Evolutionary conservation across 1,139 yeast genomes (phyloP).

Genomic region (Blastobotrys malaysiensis): DNA sequence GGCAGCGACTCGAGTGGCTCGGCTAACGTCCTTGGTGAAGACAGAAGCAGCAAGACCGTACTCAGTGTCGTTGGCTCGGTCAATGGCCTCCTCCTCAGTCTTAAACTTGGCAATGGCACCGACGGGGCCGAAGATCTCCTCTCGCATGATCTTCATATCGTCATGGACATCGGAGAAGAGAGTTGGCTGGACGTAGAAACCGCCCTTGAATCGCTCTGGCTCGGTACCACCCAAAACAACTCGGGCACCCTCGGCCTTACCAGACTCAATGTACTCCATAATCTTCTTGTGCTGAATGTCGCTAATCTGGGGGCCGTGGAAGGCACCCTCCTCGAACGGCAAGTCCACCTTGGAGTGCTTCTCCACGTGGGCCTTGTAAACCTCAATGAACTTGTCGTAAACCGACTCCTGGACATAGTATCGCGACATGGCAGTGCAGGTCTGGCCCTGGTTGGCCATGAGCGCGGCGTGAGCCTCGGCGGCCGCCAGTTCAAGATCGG

Average conservation of each 20-base stretch:
- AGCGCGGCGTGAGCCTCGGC: conserved; percentile 53
- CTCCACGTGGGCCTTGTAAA: conserved; percentile 49
- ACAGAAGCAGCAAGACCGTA: conserved; percentile 84
- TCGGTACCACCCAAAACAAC: conserved; percentile 76
- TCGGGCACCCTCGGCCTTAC: conserved; percentile 70
- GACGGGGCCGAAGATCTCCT: conserved; percentile 87
- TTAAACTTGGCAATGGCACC: conserved; percentile 64
- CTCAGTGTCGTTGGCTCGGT: conserved; percentile 62
- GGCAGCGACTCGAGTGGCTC: conserved; percentile 56
- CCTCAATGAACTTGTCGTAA: conserved; percentile 58
- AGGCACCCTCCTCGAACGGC: conserved; percentile 65
- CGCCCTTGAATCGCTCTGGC: conserved; percentile 77
- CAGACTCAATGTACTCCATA: conserved; percentile 63
- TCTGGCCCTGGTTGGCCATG: conserved; percentile 79
- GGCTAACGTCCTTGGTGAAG: conserved; percentile 56
- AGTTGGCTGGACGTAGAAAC: conserved; percentile 61
- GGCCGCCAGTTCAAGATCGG: conserved; percentile 57
- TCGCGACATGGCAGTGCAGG: conserved; percentile 82
- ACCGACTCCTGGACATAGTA: conserved; percentile 68
- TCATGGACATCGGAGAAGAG: conserved; percentile 59
- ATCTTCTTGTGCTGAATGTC: conserved; percentile 70
- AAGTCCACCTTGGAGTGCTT: conserved; percentile 62
- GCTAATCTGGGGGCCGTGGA: conserved; percentile 87
- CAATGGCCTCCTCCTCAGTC: conserved; percentile 64
- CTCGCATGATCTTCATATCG: conserved; percentile 57